Evolutionary conservation across 768 basidiomycete genomes (phyloP).

Genomic region (Macrocybe gigantea): DNA sequence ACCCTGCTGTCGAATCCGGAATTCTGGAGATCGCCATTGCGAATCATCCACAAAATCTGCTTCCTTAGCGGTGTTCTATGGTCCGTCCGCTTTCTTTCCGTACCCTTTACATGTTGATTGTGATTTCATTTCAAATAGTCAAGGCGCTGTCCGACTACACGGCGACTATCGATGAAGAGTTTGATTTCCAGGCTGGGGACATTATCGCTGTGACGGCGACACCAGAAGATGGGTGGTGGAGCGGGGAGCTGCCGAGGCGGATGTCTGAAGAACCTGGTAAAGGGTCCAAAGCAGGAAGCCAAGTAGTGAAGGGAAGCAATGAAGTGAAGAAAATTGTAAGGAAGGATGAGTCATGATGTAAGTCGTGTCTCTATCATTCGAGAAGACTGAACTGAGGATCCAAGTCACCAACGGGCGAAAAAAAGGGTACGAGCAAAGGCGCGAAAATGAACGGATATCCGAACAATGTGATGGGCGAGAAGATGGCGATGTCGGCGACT

Average conservation of each 20-base stretch:
- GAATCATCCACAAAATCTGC: slow-evolving; percentile 19
- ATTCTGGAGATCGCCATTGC: slow-evolving; percentile 20
- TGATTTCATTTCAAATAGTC: slow-evolving; percentile 38
- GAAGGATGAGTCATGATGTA: too few species aligned
- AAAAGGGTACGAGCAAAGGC: too few species aligned
- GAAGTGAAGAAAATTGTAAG: too few species aligned
- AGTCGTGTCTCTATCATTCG: too few species aligned
- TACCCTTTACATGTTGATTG: not conserved
- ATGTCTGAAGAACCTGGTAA: too few species aligned
- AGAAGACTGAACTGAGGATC: too few species aligned
- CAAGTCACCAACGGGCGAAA: too few species aligned
- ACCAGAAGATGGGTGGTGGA: slow-evolving; percentile 99
- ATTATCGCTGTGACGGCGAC: slow-evolving; percentile 93
- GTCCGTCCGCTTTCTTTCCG: slow-evolving; percentile 36
- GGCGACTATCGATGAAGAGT: slow-evolving; percentile 85
- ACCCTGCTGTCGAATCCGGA: slow-evolving; percentile 18
- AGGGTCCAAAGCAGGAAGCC: too few species aligned
- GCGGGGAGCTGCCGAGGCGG: slow-evolving; percentile 55
- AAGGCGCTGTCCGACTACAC: slow-evolving; percentile 86
- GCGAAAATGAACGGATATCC: too few species aligned
- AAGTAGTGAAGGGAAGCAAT: too few species aligned
- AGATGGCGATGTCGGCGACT: too few species aligned
- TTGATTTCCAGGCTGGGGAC: slow-evolving; percentile 94
- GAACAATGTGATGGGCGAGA: too few species aligned
- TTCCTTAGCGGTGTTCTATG: slow-evolving; percentile 63